Base-by-base conservation (phyloP, 1,284 basidiomycete genomes). In the Naganishia sp. region DNA sequence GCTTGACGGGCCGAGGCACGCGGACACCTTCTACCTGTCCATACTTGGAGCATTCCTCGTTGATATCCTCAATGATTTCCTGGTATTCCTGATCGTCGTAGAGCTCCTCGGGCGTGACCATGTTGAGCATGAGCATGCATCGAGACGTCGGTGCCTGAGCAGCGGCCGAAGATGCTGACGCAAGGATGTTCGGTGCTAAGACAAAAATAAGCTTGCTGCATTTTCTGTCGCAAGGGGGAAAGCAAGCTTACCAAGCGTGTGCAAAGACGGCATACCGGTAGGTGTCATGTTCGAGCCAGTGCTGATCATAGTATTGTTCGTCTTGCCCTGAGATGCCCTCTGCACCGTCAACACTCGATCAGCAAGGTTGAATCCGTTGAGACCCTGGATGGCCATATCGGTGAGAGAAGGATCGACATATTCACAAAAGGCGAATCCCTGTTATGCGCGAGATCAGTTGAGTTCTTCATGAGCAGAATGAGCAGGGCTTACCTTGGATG, bases 361-460 rank as follows among this genome's bases (percentile, higher is more conserved):
- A 61, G 95, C 96, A 15, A 99, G 85, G 77, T 96, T 90, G 92
- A 99, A 98, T 65, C 93, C 93, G 78, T 96, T 94, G 67, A 99
- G 85, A 69, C 93, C 92, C 79, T 93, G 90, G 75, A 95, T 97
- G 43, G 96, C 96, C 69, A 97, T 87, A 71, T 99, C 94, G 55
- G 96, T 99, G 66, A 94, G 87, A 41, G 80, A 81, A 13, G 87
- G 82, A 77, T 99, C 96, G 66, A 90, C 88, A 79, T 98, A 99
- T 84, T 99, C 96, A 82, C 94, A 96, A 83, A 98, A 99, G 0
- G 96, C 96, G 79, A 97, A 99, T 69, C 96, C 96, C 90, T 75
- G 49, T 17, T 0, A 23, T 23, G 53, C 15, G 49, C 25, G 21
- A 43, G n/a, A 31, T 35, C 32, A 50, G 56, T 11, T 13, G 11